Conservation (phyloP, 331 rosid genomes). For the Rosa hybrid region DNA sequence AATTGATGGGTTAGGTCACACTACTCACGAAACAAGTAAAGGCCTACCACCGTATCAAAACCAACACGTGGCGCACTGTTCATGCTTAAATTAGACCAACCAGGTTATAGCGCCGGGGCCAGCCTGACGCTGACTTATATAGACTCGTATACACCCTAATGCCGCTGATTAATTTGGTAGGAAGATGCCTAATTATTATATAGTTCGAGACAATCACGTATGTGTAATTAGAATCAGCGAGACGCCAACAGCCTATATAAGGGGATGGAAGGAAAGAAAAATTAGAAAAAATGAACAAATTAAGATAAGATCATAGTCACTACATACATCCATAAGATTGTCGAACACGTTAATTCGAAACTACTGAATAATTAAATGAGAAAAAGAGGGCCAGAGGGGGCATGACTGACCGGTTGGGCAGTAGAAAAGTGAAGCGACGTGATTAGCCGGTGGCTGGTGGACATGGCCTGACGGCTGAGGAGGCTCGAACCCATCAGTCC, state of each 20-base stretch:
- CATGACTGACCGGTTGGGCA: background rate
- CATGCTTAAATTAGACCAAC: background rate
- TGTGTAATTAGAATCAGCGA: no score
- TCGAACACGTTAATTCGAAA: no score
- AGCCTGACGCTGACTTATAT: background rate
- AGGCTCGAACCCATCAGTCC: constrained; percentile 35
- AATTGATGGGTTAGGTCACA: background rate
- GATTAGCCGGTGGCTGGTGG: constrained; percentile 16
- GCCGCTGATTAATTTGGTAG: no score
- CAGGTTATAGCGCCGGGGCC: background rate
- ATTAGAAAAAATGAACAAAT: no score
- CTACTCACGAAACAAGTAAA: background rate
- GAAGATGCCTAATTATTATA: no score
- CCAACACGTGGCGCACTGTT: constrained; percentile 9
- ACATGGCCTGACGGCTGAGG: constrained; percentile 44
- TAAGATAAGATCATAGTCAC: no score
- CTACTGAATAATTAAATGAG: no score
- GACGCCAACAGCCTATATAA: no score
- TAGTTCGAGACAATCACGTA: no score
- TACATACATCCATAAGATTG: no score
- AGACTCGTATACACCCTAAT: background rate
- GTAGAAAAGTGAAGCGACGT: constrained; percentile 13
- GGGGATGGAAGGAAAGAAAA: no score
- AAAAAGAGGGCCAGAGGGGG: background rate
- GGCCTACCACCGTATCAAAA: background rate